Evolutionary conservation across 352 stramenopile species (phyloP).

Genomic region (Phytophthora boehmeriae): DNA sequence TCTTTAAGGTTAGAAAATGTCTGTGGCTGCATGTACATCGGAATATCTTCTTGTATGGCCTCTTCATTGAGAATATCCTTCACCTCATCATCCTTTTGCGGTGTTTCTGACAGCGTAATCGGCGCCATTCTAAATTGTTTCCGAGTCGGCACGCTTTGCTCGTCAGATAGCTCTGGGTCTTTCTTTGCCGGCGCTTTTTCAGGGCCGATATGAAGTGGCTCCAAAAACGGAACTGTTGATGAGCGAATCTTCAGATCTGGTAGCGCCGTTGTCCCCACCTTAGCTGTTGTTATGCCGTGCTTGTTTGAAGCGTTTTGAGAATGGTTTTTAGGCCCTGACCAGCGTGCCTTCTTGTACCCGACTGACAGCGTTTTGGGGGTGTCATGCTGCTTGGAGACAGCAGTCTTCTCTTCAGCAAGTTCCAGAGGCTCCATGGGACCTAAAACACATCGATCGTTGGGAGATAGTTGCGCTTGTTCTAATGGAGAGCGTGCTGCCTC

Average conservation of each 20-base stretch:
- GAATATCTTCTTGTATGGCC: constrained; percentile 37
- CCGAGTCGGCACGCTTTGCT: neutral
- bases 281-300: constrained; percentile 3
- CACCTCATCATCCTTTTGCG: constrained; percentile 20
- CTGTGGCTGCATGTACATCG: neutral
- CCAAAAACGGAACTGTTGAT: constrained; percentile 26
- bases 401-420: constrained; percentile 20
- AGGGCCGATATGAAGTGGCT: constrained; percentile 19
- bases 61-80: constrained; percentile 27
- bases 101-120: constrained; percentile 9
- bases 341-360: constrained; percentile 46
- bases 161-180: constrained; percentile 1
- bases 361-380: constrained; percentile 33
- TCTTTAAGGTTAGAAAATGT: constrained; percentile 5
- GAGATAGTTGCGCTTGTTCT: neutral
- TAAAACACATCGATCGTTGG: neutral
- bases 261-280: constrained; percentile 9
- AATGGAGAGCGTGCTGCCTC: neutral
- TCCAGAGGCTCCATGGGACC: neutral
- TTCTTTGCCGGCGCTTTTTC: constrained; percentile 29
- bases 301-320: constrained; percentile 10
- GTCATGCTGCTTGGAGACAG: constrained; percentile 6
- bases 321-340: constrained; percentile 20
- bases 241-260: constrained; percentile 10
- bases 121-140: constrained; percentile 10